A percentile compares a stretch with the other conserved stretches of the same genome.
phyloP scores from a whole-genome alignment of 805 yeast species.

The fission yeast (Schizosaccharomyces pombe) region DNA sequence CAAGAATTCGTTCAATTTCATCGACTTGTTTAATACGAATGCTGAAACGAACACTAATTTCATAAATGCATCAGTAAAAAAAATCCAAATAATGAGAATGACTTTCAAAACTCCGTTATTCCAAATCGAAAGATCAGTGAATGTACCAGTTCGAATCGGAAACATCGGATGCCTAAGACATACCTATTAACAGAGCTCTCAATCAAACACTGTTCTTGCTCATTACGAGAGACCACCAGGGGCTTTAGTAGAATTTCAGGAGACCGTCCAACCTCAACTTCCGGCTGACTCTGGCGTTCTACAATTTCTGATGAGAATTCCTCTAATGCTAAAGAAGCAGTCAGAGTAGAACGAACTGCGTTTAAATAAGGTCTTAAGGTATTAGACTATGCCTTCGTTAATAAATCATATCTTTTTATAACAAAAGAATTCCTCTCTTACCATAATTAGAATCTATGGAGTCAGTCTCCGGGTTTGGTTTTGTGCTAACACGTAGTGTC shows the following conservation, averaged over 20 bases:
- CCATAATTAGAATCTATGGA: no score
- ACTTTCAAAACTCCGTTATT: no score
- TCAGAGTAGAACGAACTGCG: slow-evolving; percentile 79
- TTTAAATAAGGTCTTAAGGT: slow-evolving; percentile 83
- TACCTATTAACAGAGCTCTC: slow-evolving; percentile 77
- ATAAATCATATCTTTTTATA: neutral
- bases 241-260: slow-evolving; percentile 73
- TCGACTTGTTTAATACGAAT: slow-evolving; percentile 92
- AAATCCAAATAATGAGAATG: neutral
- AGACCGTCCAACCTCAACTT: slow-evolving; percentile 68
- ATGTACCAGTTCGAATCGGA: no score
- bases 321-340: slow-evolving; percentile 79
- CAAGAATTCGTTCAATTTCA: slow-evolving; percentile 84
- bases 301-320: slow-evolving; percentile 87
- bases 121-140: no score
- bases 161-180: no score
- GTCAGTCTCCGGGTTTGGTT: neutral
- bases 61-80: no score
- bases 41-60: slow-evolving; percentile 51
- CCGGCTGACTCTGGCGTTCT: slow-evolving; percentile 94
- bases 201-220: slow-evolving; percentile 72
- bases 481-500: no score
- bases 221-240: slow-evolving; percentile 75
- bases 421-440: neutral
- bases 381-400: slow-evolving; percentile 44